Evolutionary conservation across 352 stramenopile genomes (phyloP).

Genomic region (Phytophthora crassamura): DNA sequence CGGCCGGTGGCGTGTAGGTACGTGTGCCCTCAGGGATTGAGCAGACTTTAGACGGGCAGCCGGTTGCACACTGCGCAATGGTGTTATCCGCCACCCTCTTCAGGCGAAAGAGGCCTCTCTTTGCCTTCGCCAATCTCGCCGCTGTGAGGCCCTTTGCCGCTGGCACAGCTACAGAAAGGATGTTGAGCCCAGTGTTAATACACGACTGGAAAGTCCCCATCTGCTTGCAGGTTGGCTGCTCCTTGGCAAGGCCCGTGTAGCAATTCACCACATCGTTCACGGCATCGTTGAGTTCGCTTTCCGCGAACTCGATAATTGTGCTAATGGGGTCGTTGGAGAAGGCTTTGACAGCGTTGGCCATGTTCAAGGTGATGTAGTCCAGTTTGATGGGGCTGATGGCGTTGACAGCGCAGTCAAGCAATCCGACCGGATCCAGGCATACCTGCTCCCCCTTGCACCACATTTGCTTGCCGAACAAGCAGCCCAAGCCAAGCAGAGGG

Average conservation of each 20-base stretch:
- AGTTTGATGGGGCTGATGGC: slow-evolving; percentile 5
- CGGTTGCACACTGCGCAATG: neutral
- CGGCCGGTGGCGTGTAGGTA: neutral
- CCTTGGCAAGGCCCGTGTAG: slow-evolving; percentile 1
- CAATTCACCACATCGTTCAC: slow-evolving; percentile 3
- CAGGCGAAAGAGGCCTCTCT: neutral
- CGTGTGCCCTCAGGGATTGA: neutral
- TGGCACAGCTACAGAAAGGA: neutral
- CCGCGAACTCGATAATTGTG: slow-evolving; percentile 3
- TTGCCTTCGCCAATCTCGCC: neutral
- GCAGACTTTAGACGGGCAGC: neutral
- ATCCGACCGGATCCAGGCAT: neutral
- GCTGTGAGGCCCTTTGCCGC: neutral
- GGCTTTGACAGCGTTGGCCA: neutral
- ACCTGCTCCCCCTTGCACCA: slow-evolving; percentile 2
- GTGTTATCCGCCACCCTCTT: slow-evolving; percentile 3
- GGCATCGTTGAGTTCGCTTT: neutral
- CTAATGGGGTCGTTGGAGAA: slow-evolving; percentile 2
- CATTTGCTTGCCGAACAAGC: slow-evolving; percentile 7
- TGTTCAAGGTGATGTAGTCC: neutral
- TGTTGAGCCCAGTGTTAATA: neutral
- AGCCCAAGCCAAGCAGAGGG: neutral
- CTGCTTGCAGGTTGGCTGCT: slow-evolving; percentile 4
- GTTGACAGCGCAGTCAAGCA: slow-evolving; percentile 3
- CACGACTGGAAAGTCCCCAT: slow-evolving; percentile 7